phyloP scores from a whole-genome alignment of 768 basidiomycete genomes.

The Gymnopilus junonius region DNA sequence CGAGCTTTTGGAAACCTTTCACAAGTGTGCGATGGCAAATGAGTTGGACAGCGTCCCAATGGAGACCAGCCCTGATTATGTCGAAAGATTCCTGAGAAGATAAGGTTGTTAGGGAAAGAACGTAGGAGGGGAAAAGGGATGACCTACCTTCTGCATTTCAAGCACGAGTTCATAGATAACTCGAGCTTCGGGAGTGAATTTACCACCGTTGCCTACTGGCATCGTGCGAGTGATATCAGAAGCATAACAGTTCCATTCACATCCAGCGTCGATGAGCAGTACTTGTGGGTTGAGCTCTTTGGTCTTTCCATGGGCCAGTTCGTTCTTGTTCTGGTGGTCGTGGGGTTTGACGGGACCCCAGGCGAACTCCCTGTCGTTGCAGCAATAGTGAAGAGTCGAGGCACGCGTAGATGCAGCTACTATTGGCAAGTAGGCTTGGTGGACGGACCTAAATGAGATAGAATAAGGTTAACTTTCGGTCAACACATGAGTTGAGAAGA shows the following conservation, averaged over 20 bases:
- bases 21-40: constrained; percentile 85
- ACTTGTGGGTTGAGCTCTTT: constrained; percentile 66
- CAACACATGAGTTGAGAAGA: not conserved
- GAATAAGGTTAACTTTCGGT: not conserved
- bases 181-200: constrained; percentile 79
- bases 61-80: constrained; percentile 72
- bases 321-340: constrained; percentile 57
- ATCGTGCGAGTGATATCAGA: constrained; percentile 77
- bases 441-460: constrained; percentile 59
- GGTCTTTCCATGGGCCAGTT: constrained; percentile 44
- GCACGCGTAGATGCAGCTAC: constrained; percentile 88
- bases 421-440: constrained; percentile 93
- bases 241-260: constrained; percentile 71
- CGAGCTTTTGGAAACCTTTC: constrained; percentile 78
- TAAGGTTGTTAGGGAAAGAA: not conserved
- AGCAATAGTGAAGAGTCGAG: constrained; percentile 93
- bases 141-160: constrained; percentile 82
- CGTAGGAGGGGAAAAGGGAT: constrained; percentile 2
- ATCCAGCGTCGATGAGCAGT: constrained; percentile 92
- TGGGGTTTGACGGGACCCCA: constrained; percentile 74
- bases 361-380: constrained; percentile 86
- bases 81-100: constrained; percentile 64
- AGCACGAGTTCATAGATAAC: constrained; percentile 88
- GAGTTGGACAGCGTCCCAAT: constrained; percentile 90
- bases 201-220: constrained; percentile 93